These are phyloP conservation scores for Thraustochytrium striatum DNA, from an alignment of 352 stramenopile genomes.

Conservation along the genomic window DNA sequence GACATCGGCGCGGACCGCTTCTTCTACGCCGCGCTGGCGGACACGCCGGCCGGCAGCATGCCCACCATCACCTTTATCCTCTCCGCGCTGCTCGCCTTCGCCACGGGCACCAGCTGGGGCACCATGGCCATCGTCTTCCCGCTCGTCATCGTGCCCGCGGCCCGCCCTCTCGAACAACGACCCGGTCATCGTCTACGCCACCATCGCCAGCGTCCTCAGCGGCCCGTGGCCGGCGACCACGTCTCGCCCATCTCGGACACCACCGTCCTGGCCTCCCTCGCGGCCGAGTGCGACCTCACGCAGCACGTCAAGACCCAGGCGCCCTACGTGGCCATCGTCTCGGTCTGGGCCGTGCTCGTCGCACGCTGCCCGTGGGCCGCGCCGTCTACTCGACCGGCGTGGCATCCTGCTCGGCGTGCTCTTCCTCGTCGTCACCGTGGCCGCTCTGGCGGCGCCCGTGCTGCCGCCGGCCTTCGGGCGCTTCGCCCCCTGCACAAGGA, in stretches of 20 bases:
- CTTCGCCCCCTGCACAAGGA: neutral
- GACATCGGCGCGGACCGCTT: conserved; percentile 71
- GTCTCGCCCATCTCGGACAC: conserved; percentile 83
- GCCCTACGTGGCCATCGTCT: conserved; percentile 58
- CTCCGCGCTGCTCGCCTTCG: conserved; percentile 79
- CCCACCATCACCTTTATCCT: conserved; percentile 71
- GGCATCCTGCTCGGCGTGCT: neutral
- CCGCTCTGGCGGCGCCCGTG: neutral
- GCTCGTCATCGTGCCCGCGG: conserved; percentile 60
- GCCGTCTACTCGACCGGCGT: neutral
- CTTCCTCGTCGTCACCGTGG: neutral
- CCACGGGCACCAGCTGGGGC: conserved; percentile 75
- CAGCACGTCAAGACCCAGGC: conserved; percentile 61
- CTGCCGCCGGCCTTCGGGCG: neutral
- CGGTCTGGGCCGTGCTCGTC: conserved; percentile 46
- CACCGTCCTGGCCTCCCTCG: conserved; percentile 76
- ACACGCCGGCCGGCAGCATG: conserved; percentile 67
- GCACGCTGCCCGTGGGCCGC: neutral
- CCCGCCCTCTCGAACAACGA: conserved; percentile 70
- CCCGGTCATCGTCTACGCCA: conserved; percentile 70
- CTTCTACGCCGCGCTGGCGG: conserved; percentile 56
- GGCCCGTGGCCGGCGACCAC: conserved; percentile 74
- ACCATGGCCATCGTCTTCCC: conserved; percentile 88
- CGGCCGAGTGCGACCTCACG: conserved; percentile 64
- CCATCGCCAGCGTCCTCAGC: conserved; percentile 75